Base-by-base conservation (phyloP, 495 filamentous ascomycete genomes). In the Xylaria palmicola region DNA sequence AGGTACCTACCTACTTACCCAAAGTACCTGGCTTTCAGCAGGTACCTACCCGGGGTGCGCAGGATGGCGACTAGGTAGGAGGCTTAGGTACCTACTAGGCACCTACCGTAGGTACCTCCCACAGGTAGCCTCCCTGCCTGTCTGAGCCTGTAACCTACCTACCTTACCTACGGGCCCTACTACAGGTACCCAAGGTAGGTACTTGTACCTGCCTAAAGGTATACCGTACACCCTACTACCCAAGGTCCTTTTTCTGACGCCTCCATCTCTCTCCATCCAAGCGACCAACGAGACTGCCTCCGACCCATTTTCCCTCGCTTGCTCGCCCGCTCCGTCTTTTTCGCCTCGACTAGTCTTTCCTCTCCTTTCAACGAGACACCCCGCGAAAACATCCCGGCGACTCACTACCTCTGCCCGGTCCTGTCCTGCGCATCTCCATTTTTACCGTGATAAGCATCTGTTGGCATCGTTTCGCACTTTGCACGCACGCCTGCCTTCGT, bases 391-490 rank as follows among this genome's bases (percentile, higher is more conserved):
- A 34, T 32, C 48, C 52, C 59, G 49, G 43, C 49, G 59, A 61
- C 55, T 43, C 41, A 32, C 43, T 30, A 40, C n/a, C 12, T 40
- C 39, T 32, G 19, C 20, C 56, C 44, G 6, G 56, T 60, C 27
- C 48, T 54, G 39, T 45, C 29, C 59, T 47, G 59, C 59, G 59
- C 49, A 55, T 52, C 59, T 61, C 50, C 59, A 61, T 61, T 61
- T 53, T 54, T 61, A 61, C 59, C 7, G 49, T 41, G 59, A 61
- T 61, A 61, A 61, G 49, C 49, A 54, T 55, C 34, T 54, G 49
- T 55, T 55, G 59, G 36, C 59, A 61, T 61, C 50, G 27, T 55
- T 60, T 60, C 37, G 22, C 36, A 39, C 27, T 17, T 45, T 52
- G 47, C 47, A 37, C 40, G 36, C 24, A 39, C 32, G 37, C 37